These are phyloP conservation scores for Blastocladiella emersonii DNA, from an alignment of 371 early-diverging fungal genomes.

Conservation along the genomic window DNA sequence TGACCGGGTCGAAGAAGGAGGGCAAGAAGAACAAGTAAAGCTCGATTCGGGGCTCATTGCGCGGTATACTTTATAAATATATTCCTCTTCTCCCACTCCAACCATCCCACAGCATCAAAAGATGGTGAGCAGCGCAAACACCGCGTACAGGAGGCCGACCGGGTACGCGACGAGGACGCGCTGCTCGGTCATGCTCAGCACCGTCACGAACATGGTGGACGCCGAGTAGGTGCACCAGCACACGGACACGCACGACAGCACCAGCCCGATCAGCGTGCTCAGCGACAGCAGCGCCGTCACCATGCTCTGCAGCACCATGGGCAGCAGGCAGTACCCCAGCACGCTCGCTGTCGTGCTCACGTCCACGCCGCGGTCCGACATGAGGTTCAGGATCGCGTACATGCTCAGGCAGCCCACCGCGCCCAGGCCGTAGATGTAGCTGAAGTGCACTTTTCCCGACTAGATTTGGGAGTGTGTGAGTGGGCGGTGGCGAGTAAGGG, in stretches of 20 bases:
- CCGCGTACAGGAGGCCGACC: constrained; percentile 79
- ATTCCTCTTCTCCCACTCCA: no score
- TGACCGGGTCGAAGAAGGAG: background rate
- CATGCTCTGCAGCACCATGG: constrained; percentile 74
- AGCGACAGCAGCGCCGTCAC: constrained; percentile 28
- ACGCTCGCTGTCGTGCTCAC: constrained; percentile 81
- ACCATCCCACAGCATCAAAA: constrained; percentile 42
- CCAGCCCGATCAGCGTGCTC: constrained; percentile 39
- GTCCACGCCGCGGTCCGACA: constrained; percentile 81
- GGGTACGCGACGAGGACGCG: constrained; percentile 91
- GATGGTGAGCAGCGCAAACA: constrained; percentile 87
- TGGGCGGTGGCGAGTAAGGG: background rate
- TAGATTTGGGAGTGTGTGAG: constrained; percentile 15
- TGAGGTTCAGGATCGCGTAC: constrained; percentile 78
- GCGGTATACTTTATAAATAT: background rate
- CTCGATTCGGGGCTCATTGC: background rate
- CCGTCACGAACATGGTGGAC: constrained; percentile 89
- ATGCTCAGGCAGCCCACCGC: constrained; percentile 76
- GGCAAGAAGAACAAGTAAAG: background rate
- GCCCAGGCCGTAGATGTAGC: constrained; percentile 92
- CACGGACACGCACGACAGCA: constrained; percentile 52
- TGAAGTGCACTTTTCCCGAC: constrained; percentile 88
- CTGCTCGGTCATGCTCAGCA: constrained; percentile 82
- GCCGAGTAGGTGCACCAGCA: constrained; percentile 90
- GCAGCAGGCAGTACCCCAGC: constrained; percentile 90